Evolutionary conservation across 768 basidiomycete species (phyloP), one percentile per base, ranked within the genome.

Genomic region (Lactarius indigo): DNA sequence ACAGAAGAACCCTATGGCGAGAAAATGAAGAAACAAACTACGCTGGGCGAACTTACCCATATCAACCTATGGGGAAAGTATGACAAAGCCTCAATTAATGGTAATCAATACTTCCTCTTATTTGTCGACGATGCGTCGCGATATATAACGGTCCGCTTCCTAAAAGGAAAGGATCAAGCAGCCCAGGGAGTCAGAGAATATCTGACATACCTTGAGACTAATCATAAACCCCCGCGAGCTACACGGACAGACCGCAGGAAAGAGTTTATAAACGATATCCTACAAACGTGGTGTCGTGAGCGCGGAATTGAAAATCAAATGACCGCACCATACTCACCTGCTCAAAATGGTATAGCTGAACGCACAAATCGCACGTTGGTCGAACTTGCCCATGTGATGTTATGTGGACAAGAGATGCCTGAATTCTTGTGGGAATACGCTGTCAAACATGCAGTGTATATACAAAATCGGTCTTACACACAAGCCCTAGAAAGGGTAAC

Each of bases 141-240:
- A n/a, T 44, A n/a, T 3, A 44, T 33, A 0, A 58, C 37, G 0
- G 23, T 28, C 1, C 1, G 26, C 0, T 58, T 58, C 37, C 23
- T 58, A 2, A n/a, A 6, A 26, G 6, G 20, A 8, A 44, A 44
- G 8, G 42, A 44, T 20, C 7, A 44, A 3, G 42, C 42, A 2
- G 7, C 20, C 2, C 18, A 30, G 4, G 5, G 1, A 39, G 26
- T 59, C 4, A 41, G 18, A 8, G 8, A 59, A 1, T 59, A 59
- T 5, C 7, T 59, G 2, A 28, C 26, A 1, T 3, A 41, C 23
- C 26, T 59, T 0, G 8, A 0, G 2, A 20, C 26, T 1, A 23
- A 39, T 7, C 2, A 1, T 0, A 41, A 30, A 10, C 2, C 13
- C 0, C 57, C 57, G 5, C 0, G 2, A 1, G 39, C 26, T 0